Evolutionary conservation across 345 rosid genomes (phyloP).

Genomic region (Aquilaria malaccensis): DNA sequence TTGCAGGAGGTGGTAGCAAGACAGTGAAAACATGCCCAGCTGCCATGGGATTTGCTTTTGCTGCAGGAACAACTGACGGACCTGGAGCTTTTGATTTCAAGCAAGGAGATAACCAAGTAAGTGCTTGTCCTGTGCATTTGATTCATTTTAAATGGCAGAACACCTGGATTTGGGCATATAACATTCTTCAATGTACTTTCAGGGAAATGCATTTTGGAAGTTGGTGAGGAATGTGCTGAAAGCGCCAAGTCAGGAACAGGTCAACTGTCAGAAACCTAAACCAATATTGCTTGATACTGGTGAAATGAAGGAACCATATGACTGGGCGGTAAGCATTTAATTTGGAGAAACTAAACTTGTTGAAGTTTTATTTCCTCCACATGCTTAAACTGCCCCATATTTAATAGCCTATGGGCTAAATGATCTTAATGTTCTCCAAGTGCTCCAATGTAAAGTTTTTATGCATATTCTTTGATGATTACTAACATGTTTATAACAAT

Average conservation of each 20-base stretch:
- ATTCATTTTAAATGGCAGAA: background rate
- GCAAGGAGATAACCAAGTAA: conserved; percentile 73
- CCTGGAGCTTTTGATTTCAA: conserved; percentile 81
- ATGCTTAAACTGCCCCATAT: background rate
- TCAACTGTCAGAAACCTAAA: conserved; percentile 60
- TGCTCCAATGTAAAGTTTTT: too few relatives aligned
- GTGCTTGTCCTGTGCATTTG: background rate
- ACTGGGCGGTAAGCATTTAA: conserved; percentile 58
- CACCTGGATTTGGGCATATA: background rate
- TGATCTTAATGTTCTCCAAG: background rate
- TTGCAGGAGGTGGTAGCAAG: conserved; percentile 39
- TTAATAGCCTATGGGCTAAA: background rate
- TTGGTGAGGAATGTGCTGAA: conserved; percentile 54
- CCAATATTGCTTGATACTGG: conserved; percentile 76
- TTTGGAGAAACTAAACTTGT: background rate
- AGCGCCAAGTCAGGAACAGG: conserved; percentile 47
- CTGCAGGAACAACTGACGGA: conserved; percentile 85
- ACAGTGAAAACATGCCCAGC: conserved; percentile 65
- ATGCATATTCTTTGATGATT: too few relatives aligned
- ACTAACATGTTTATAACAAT: too few relatives aligned
- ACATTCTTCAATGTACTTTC: conserved; percentile 10
- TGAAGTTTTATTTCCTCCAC: too few relatives aligned
- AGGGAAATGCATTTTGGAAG: conserved; percentile 74
- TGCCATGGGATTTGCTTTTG: conserved; percentile 78
- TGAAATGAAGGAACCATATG: conserved; percentile 74